Evolutionary conservation across 768 basidiomycete genomes (phyloP).

Genomic region (Rhodotorula paludigena): DNA sequence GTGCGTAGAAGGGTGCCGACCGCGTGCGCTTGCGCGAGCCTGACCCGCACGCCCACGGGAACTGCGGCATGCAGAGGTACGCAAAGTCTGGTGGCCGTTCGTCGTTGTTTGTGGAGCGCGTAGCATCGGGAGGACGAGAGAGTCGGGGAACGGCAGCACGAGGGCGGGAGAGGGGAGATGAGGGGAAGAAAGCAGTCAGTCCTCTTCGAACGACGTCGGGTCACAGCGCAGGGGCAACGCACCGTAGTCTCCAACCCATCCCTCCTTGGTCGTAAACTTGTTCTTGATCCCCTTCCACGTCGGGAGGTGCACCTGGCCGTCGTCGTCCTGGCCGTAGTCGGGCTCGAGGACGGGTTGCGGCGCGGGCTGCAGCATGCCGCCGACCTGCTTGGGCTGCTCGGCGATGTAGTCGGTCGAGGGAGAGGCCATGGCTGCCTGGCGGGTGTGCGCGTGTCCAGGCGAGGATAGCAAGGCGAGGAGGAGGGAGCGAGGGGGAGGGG

Average conservation of each 20-base stretch:
- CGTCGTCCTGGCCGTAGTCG: neutral
- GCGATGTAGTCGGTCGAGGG: neutral
- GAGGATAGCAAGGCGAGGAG: neutral
- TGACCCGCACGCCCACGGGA: neutral
- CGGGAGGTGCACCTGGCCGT: neutral
- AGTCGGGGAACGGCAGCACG: no score
- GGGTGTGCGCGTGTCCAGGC: neutral
- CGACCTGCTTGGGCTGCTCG: neutral
- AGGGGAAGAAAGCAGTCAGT: neutral
- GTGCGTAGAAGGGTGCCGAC: neutral
- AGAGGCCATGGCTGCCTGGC: no score
- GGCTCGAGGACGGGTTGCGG: neutral
- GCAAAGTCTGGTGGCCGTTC: neutral
- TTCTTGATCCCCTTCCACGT: neutral
- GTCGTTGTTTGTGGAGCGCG: no score
- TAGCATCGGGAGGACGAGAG: no score
- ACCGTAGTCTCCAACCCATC: neutral
- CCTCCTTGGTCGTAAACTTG: neutral
- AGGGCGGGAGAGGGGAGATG: no score
- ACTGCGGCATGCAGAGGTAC: neutral
- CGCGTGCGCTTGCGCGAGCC: neutral
- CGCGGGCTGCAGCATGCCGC: neutral
- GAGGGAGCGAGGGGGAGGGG: neutral
- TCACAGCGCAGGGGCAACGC: neutral
- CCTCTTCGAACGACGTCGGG: neutral